A percentile compares a stretch with the other conserved stretches of the same genome.
Evolutionary conservation across 1,284 basidiomycete species (phyloP).

Genomic region (Puccinia hordei): DNA sequence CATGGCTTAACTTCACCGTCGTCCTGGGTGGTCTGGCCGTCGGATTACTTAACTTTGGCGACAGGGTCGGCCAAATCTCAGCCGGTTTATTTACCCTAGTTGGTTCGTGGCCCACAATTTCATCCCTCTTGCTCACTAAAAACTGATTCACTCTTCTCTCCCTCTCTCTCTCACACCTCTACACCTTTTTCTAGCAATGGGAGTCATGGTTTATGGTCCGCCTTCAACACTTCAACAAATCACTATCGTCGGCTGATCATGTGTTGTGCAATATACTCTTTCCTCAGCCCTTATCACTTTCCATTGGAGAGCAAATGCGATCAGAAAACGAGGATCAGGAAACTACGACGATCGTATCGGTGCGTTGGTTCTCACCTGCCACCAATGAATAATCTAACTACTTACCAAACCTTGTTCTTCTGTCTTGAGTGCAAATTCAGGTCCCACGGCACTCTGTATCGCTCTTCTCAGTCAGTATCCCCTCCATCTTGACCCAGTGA

Average conservation of each 20-base stretch:
- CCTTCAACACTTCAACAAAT: neutral
- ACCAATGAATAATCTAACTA: neutral
- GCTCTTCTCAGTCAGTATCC: conserved; percentile 31
- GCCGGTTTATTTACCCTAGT: conserved; percentile 45
- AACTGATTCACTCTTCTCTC: neutral
- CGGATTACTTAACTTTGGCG: conserved; percentile 95
- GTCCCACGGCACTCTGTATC: conserved; percentile 43
- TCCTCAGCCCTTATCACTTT: conserved; percentile 40
- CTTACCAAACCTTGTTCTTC: neutral
- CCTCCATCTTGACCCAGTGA: neutral
- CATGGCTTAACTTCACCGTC: conserved; percentile 80
- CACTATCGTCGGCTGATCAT: neutral
- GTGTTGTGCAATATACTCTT: neutral
- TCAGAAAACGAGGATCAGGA: conserved; percentile 36
- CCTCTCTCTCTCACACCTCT: neutral
- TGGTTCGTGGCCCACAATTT: conserved; percentile 3
- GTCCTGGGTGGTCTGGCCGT: conserved; percentile 88
- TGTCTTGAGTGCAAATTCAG: neutral
- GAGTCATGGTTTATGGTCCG: conserved; percentile 46
- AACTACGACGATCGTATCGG: conserved; percentile 48
- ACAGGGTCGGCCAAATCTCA: conserved; percentile 59
- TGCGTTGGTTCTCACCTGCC: neutral
- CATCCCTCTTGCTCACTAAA: neutral
- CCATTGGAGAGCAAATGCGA: conserved; percentile 43
- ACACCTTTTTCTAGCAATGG: conserved; percentile 25